Percentiles rank a stretch among this genome's conserved stretches.
Evolutionary conservation across 2,329 filamentous ascomycete genomes (phyloP).

Genomic region (Neurospora sp.): DNA sequence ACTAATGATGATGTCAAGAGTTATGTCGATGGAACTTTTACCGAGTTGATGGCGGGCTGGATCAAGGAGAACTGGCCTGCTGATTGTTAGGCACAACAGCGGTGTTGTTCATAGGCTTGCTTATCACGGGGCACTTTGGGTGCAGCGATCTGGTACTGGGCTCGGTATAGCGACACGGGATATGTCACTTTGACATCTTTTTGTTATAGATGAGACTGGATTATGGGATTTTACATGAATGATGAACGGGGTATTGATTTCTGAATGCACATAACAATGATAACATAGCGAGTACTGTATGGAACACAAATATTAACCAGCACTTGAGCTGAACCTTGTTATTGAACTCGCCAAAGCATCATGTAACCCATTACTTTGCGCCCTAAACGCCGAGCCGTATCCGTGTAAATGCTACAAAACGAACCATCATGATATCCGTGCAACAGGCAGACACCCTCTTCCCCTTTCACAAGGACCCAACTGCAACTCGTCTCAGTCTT

Average conservation of each 20-base stretch:
- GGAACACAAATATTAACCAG: background rate
- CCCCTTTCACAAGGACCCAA: background rate
- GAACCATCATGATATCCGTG: conserved; percentile 1
- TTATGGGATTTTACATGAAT: background rate
- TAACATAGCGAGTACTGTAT: background rate
- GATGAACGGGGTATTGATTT: background rate
- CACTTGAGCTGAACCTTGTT: conserved; percentile 24
- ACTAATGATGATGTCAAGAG: conserved; percentile 34
- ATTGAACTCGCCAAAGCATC: background rate
- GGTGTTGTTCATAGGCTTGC: conserved; percentile 20
- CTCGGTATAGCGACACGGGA: background rate
- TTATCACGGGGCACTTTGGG: background rate
- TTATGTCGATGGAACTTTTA: conserved; percentile 47
- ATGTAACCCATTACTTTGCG: background rate
- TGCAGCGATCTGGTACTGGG: background rate
- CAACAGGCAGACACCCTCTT: background rate
- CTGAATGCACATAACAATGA: background rate
- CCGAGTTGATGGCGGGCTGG: conserved; percentile 47
- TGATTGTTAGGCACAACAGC: conserved; percentile 10
- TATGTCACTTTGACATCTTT: background rate
- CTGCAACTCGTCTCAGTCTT: background rate
- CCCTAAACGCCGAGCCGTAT: conserved; percentile 11
- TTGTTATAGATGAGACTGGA: background rate
- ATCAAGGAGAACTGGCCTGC: conserved; percentile 46
- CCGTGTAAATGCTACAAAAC: conserved; percentile 13